These are phyloP conservation scores for Lactifluus volemus DNA, from an alignment of 768 basidiomycete genomes.

Conservation along the genomic window DNA sequence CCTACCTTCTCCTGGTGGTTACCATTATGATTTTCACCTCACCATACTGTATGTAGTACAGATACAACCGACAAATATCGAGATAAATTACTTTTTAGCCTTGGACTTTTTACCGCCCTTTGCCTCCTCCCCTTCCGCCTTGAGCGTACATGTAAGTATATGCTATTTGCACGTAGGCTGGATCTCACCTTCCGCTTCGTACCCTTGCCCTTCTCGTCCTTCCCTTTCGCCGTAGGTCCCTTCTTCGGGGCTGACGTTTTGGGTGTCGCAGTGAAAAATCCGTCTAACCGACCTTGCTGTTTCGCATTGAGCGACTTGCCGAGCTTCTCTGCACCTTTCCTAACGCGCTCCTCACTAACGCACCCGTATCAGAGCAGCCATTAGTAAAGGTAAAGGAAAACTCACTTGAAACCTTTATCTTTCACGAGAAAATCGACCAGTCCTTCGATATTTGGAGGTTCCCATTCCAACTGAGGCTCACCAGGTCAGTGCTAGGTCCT, in stretches of 20 bases:
- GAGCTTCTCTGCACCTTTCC: constrained; percentile 91
- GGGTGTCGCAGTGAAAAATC: constrained; percentile 79
- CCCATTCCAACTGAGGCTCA: constrained; percentile 78
- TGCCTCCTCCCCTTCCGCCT: constrained; percentile 29
- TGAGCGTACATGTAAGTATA: background rate
- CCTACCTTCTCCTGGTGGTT: background rate
- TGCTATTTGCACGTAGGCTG: background rate
- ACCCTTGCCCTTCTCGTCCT: constrained; percentile 27
- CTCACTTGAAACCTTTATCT: constrained; percentile 95
- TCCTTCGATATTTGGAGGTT: constrained; percentile 84
- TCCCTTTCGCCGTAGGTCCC: constrained; percentile 28
- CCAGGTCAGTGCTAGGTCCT: background rate
- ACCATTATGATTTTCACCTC: too few relatives aligned
- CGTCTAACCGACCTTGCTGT: constrained; percentile 93
- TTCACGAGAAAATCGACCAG: constrained; percentile 87
- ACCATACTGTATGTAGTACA: background rate
- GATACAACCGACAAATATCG: background rate
- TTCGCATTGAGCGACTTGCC: constrained; percentile 79
- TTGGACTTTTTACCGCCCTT: constrained; percentile 34
- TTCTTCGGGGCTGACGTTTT: constrained; percentile 46
- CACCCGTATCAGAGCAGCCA: background rate
- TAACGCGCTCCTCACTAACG: constrained; percentile 87
- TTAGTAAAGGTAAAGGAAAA: background rate
- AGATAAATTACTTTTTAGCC: constrained; percentile 28
- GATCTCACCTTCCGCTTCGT: constrained; percentile 45